Base-by-base conservation (phyloP, 1,139 yeast species). In the Blastobotrys niveus region DNA sequence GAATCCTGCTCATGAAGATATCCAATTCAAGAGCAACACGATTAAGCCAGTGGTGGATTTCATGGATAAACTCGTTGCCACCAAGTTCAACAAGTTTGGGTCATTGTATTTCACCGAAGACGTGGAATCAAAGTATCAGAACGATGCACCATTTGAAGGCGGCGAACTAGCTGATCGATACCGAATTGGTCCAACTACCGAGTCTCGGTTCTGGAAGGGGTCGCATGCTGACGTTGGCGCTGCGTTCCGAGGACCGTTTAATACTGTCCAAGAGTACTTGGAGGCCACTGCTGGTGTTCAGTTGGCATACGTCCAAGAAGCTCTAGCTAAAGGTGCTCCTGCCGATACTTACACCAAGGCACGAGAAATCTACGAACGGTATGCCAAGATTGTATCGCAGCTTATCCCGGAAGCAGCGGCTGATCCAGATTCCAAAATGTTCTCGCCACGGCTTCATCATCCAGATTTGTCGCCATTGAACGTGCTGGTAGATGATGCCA, bases 391-490 rank as follows among this genome's bases (percentile, higher is more conserved):
- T 39, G 75, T 84, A 0, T 77, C 79, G 9, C 62, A 68, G 42
- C 68, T 87, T 49, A 52, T 64, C 24, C 54, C 55, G 63, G 55
- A 53, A 36, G 51, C 49, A 7, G 56, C 54, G 30, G 48, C 51
- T 31, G 56, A 48, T 27, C 47, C 53, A 12, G 51, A 49, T 14
- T 46, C 53, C 5, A 58, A 79, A 46, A 67, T 88, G 42, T 74
- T 84, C 59, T 74, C 79, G 48, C 93, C 96, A 48, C 77, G 91
- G 57, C 67, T 91, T 45, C 77, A 68, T 53, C 74, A 80, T 51
- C 93, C 96, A 5, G 97, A 91, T 61, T 69, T 91, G 56, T 94
- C 87, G 62, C 97, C 98, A 25, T 72, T 88, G 74, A 91, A 91
- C 61, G 85, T 86, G 17, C 70, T 89, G 34, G 64, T 74, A 40